Evolutionary conservation across 176 grass and related monocot genomes (phyloP), one percentile per base, ranked within the genome.

Genomic region (Otatea glauca): DNA sequence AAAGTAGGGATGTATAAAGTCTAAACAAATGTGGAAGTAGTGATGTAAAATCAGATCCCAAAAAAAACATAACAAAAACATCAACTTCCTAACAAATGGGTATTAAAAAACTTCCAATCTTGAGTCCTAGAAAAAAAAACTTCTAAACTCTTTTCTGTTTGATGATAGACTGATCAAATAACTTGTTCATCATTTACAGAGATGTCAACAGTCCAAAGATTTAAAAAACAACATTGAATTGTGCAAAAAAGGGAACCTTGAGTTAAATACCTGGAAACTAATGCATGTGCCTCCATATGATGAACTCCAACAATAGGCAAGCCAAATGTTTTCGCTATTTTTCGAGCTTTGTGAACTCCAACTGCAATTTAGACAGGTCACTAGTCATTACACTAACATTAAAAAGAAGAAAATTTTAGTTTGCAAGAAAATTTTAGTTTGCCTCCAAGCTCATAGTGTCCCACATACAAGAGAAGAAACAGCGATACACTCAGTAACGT

Each of bases 201-300:
- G 44, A 80, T 24, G 15, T 14, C 29, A 69, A 48, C 70, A 50
- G 4, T 45, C 39, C 21, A 80, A 5, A 43, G 12, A 51, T 16
- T 62, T 60, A 24, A 72, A 73, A 44, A 71, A 5, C n/a, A 75
- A 39, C 20, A 12, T 15, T 75, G 2, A 59, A 69, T 55, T 42
- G 25, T 64, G 74, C 45, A 80, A 38, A 25, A 39, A 86, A 81
- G 29, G 50, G 37, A 24, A 74, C 23, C n/a, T 47, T 76, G n/a
- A 85, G 20, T 75, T 81, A 61, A 76, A 76, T 88, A 95, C 95
- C 95, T 98, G 79, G 95, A 92, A 93, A 98, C 95, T 84, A 98
- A 87, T 87, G 92, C 85, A 74, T 98, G 92, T 50, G 92, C 95
- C 68, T 98, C 95, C 95, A 98, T 98, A 86, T 95, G 95, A 86